phyloP scores from a whole-genome alignment of 2,329 filamentous ascomycete genomes.

The Alternaria infectoria region DNA sequence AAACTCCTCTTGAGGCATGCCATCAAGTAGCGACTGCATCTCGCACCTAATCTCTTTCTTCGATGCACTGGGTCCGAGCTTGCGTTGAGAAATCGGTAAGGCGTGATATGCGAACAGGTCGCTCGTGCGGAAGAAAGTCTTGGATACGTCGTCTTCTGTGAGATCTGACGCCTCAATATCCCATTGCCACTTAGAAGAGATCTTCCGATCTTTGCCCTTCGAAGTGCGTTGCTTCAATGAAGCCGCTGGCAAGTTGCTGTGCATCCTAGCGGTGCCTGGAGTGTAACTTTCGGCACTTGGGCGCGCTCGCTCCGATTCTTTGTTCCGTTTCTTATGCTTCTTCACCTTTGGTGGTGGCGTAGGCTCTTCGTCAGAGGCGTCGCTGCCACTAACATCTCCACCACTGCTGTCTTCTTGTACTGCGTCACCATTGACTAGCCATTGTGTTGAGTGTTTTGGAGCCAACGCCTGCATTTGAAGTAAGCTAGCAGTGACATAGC shows the following conservation, averaged over 20 bases:
- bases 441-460: slow-evolving; percentile 3
- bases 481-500: not conserved
- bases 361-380: not conserved
- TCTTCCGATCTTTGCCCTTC: slow-evolving; percentile 15
- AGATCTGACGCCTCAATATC: slow-evolving; percentile 14
- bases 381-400: too few species aligned
- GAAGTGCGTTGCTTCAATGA: not conserved
- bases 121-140: slow-evolving; percentile 14
- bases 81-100: slow-evolving; percentile 17
- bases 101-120: slow-evolving; percentile 38
- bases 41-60: slow-evolving; percentile 14
- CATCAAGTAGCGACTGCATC: slow-evolving; percentile 19
- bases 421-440: not conserved
- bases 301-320: too few species aligned
- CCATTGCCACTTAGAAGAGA: slow-evolving; percentile 29
- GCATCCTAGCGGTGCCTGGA: too few species aligned
- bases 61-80: slow-evolving; percentile 14
- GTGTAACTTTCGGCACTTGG: too few species aligned
- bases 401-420: not conserved
- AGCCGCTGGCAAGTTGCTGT: too few species aligned
- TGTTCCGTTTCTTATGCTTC: too few species aligned
- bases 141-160: too few species aligned
- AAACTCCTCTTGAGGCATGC: slow-evolving; percentile 12
- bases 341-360: not conserved
- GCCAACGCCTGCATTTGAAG: too few species aligned